Base-by-base conservation (phyloP, 2,329 filamentous ascomycete genomes). In the Arthrobotrys conoides region DNA sequence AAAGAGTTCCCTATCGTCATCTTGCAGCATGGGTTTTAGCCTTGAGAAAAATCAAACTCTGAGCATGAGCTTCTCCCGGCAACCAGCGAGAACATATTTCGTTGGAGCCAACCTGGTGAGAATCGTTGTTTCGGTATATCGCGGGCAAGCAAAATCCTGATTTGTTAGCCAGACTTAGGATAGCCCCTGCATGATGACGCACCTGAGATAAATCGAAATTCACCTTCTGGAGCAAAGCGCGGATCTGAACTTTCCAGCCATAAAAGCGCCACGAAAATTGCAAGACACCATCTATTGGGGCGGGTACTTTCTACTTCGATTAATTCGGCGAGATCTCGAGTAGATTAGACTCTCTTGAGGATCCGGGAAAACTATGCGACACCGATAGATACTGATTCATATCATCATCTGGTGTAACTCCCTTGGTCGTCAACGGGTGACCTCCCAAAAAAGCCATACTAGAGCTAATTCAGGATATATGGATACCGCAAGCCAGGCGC, bases 121-220 rank as follows among this genome's bases (percentile, higher is more conserved):
- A 46, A 53, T 48, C 24, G 55, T 53, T 68, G 68, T 71, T 78
- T 78, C 75, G 75, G 75, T 77, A 77, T 64, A 57, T 78, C 38
- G 64, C 75, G 57, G 75, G 53, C 63, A 59, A 78, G 53, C 63
- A 59, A 78, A 78, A 72, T 78, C 75, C 48, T 78, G 75, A 78
- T 78, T 78, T 78, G 44, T 68, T 72, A 46, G 64, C 30, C 63
- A 36, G 4, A 53, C 65, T 66, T 33, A 53, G 49, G 24, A 44
- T 48, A 33, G 24, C 73, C 44, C 67, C 73, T 78, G 73, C 73
- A 78, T 14, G 53, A 78, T 78, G 73, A 78, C 73, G 73, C 69
- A 78, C 48, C 33, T 27, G n/a, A 20, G n/a, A 41, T 30, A 51
- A 44, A 22, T 66, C 24, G 12, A 24, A n/a, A 27, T 30, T 44